Evolutionary conservation across 805 yeast species (phyloP).

Genomic region (Candida coleopterorum): DNA sequence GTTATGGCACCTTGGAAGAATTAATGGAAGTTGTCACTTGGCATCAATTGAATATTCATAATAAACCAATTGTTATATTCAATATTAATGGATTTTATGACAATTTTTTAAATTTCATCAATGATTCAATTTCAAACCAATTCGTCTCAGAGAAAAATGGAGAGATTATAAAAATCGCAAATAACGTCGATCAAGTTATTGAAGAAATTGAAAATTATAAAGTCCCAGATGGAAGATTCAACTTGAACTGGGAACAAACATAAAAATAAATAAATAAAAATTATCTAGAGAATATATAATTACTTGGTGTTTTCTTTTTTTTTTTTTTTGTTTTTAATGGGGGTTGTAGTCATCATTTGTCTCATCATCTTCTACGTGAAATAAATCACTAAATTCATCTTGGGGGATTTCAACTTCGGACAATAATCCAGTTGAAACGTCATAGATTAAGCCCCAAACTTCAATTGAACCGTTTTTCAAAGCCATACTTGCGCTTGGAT

Average conservation of each 20-base stretch:
- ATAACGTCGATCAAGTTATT: slow-evolving; percentile 64
- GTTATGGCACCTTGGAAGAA: slow-evolving; percentile 87
- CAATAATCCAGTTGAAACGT: slow-evolving; percentile 71
- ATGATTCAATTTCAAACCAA: slow-evolving; percentile 55
- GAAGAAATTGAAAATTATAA: slow-evolving; percentile 54
- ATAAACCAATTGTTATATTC: slow-evolving; percentile 72
- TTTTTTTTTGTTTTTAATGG: no score
- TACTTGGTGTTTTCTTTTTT: no score
- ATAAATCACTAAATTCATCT: slow-evolving; percentile 42
- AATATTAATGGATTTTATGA: slow-evolving; percentile 81
- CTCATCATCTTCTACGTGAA: slow-evolving; percentile 31
- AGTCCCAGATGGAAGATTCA: slow-evolving; percentile 70
- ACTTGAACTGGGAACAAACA: slow-evolving; percentile 56
- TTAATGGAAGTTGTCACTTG: slow-evolving; percentile 87
- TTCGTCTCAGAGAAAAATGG: slow-evolving; percentile 68
- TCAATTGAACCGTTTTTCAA: slow-evolving; percentile 57
- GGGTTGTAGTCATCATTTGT: slow-evolving; percentile 7
- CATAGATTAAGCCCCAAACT: slow-evolving; percentile 80
- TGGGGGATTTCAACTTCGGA: slow-evolving; percentile 34
- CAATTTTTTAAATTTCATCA: slow-evolving; percentile 57
- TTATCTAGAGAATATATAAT: neutral
- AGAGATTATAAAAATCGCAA: slow-evolving; percentile 63
- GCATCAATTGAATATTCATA: slow-evolving; percentile 84
- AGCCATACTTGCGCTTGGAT: slow-evolving; percentile 67
- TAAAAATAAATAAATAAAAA: neutral